Base-by-base conservation (phyloP, 176 grass and related monocot species). In the Carex kokanica region DNA sequence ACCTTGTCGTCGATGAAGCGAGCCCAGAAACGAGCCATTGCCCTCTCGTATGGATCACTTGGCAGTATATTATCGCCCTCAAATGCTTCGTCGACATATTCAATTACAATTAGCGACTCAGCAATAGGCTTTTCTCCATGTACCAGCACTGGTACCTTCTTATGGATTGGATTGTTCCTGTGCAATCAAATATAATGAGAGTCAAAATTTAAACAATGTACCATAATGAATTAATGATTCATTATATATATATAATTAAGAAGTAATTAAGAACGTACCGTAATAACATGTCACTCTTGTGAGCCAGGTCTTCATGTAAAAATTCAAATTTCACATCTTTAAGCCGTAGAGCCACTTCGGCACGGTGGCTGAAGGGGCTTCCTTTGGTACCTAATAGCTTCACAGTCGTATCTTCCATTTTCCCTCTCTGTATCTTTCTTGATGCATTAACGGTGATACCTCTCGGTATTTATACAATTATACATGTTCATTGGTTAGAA, bases 131-230 rank as follows among this genome's bases (percentile, higher is more conserved):
- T 70, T 24, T 54, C 89, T 15, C 80, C 86, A 12, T 89, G 86
- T 73, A 93, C 81, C 56, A 93, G 78, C 13, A 93, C 86, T 31
- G 91, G 89, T 4, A 90, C 54, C 36, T 88, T 86, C 74, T 90
- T 78, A 69, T 90, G 88, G 2, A 90, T 6, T 1, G 91, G 88
- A 69, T 93, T 93, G 66, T 40, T 12, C 59, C 59, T 61, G 20
- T 61, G 59, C 6, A 61, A 61, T 61, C 20, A 60, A 23, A 60
- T 60, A 8, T 23, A 60, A 47, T 74, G 36, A 60, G 58, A 60
- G 57, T 20, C 1, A 60, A n/a, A 60, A 61, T 23, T 24, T 47
- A 47, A 47, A 47, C 45, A 11, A 24, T 23, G 0, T 23, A 61
- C 59, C 20, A 0, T 23, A 60, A 60, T 9, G n/a, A n/a, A 60